Percentiles rank a stretch among this genome's conserved stretches.
phyloP scores from a whole-genome alignment of 108 stramenopile genomes.

The Mayamaea pseudoterrestris region DNA sequence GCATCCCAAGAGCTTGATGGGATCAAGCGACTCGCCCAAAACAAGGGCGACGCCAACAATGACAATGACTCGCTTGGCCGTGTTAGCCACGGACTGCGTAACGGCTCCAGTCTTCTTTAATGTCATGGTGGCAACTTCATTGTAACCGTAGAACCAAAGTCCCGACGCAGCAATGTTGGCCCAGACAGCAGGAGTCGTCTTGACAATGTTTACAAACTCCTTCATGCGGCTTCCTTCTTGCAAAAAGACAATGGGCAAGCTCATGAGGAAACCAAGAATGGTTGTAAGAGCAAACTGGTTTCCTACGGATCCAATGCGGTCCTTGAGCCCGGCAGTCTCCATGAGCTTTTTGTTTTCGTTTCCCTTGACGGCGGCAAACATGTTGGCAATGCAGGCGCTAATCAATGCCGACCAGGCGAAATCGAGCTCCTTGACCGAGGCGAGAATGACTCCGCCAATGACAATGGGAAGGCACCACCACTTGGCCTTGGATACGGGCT shows the following conservation, averaged over 20 bases:
- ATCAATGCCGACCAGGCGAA: conserved; percentile 83
- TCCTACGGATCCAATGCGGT: conserved; percentile 80
- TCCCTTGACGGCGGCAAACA: conserved; percentile 86
- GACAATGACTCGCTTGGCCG: conserved; percentile 91
- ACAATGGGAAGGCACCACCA: conserved; percentile 89
- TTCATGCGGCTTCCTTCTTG: conserved; percentile 68
- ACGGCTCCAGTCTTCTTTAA: conserved; percentile 91
- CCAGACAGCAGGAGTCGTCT: conserved; percentile 70
- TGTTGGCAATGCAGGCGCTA: conserved; percentile 84
- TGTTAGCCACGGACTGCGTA: conserved; percentile 91
- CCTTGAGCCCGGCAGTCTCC: conserved; percentile 80
- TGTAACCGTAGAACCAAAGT: conserved; percentile 92
- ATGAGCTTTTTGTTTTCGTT: conserved; percentile 94
- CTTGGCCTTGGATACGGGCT: conserved; percentile 80
- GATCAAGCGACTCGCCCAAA: conserved; percentile 74
- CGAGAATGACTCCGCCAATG: conserved; percentile 85
- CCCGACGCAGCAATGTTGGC: conserved; percentile 81
- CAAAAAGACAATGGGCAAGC: conserved; percentile 55
- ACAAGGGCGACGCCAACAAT: conserved; percentile 86
- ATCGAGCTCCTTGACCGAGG: conserved; percentile 88
- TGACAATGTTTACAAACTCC: conserved; percentile 63
- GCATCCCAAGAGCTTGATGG: conserved; percentile 84
- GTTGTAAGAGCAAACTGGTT: conserved; percentile 88
- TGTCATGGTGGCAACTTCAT: conserved; percentile 89
- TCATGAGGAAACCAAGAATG: conserved; percentile 74